These are phyloP conservation scores for Russula emetica DNA, from an alignment of 768 basidiomycete species.

Conservation along the genomic window DNA sequence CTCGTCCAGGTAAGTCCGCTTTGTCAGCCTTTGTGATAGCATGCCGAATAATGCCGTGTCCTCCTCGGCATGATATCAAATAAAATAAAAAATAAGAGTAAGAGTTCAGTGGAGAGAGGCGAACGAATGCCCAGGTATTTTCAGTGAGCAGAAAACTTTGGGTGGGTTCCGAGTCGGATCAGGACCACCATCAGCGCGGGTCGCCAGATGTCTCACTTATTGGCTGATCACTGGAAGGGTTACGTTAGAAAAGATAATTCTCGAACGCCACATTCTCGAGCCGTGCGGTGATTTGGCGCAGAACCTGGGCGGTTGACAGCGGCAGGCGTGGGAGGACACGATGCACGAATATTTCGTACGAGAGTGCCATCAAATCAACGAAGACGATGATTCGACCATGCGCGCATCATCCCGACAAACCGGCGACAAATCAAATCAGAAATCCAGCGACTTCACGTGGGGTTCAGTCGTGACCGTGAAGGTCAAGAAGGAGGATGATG, in stretches of 20 bases:
- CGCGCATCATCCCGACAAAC: not conserved
- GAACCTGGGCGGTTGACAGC: not conserved
- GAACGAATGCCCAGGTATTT: not conserved
- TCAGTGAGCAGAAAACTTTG: not conserved
- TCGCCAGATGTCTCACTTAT: not conserved
- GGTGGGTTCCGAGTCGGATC: not conserved
- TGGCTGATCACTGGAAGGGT: not conserved
- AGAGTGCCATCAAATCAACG: not conserved
- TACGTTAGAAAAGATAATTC: slow-evolving; percentile 6
- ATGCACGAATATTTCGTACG: slow-evolving; percentile 9
- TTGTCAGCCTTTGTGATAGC: too few species aligned
- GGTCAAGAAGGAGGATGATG: not conserved
- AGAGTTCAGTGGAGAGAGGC: not conserved
- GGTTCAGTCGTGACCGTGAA: not conserved
- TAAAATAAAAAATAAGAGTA: not conserved
- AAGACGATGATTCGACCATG: not conserved
- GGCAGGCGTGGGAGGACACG: slow-evolving; percentile 12
- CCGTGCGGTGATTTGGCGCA: slow-evolving; percentile 2
- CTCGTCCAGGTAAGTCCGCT: not conserved
- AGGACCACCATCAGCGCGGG: not conserved
- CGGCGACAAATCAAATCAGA: not conserved
- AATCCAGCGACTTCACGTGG: not conserved
- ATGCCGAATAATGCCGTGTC: not conserved
- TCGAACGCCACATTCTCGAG: slow-evolving; percentile 16
- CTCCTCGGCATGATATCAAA: not conserved